Base-by-base conservation (phyloP, 805 yeast species). In the Jamesozyma gamospora region DNA sequence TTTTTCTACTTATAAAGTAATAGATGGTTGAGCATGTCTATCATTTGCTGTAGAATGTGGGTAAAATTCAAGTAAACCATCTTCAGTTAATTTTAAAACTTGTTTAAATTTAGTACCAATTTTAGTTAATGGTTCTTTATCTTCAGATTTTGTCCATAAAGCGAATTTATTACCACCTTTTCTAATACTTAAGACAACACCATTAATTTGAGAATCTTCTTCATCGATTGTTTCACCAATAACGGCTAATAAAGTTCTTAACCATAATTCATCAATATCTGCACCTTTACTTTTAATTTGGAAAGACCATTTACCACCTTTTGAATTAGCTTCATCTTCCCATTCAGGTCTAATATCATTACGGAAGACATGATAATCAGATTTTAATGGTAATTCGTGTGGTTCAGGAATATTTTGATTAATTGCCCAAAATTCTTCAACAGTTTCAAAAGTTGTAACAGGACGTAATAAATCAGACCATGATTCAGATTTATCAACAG, bases 401-500 rank as follows among this genome's bases (percentile, higher is more conserved):
- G 95, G 95, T 53, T 77, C 78, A 50, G 97, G 97, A 53, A 92
- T 80, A 32, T 94, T 82, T 65, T 92, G 88, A 71, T 77, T 83
- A 50, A 90, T 82, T 19, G 97, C 98, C 98, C 98, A 92, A 70
- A 92, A 92, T 64, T 90, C 96, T 70, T 92, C 98, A 38, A 92
- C 97, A n/a, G 95, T 78, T 40, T 79, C 74, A 55, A 92, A 86
- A 18, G 94, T 77, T 52, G 87, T 90, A 37, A 92, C 94, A 42
- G 95, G 94, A 69, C 87, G 87, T 58, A 92, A 73, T 49, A 87
- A 73, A 57, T 88, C 95, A 40, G 85, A 75, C 97, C 97, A 90
- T 55, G 85, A 77, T 66, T 86, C 95, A 49, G 69, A 69, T 49
- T 70, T 71, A 57, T 79, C 82, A 44, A 78, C 76, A 45, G 85